Percentiles rank a stretch among this genome's conserved stretches.
phyloP scores from a whole-genome alignment of 2,329 filamentous ascomycete genomes.

The Cryphonectria parasitica region DNA sequence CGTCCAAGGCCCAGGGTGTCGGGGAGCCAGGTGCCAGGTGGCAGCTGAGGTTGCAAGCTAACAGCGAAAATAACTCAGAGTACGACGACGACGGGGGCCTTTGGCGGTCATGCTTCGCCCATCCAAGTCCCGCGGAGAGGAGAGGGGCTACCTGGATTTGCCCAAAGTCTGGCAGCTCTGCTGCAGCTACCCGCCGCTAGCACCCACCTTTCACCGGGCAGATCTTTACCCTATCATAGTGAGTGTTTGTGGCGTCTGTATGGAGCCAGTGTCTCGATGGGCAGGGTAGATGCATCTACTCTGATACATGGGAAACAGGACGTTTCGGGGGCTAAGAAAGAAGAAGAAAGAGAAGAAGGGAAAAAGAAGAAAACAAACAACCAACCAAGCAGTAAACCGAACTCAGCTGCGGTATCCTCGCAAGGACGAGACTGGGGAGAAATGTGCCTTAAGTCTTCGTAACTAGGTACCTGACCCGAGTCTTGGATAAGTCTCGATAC shows the following conservation, averaged over 20 bases:
- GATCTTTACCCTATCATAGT: conserved; percentile 45
- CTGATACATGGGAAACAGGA: conserved; percentile 46
- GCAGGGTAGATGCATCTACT: conserved; percentile 52
- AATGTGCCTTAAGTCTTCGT: conserved; percentile 19
- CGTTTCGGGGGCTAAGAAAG: conserved; percentile 17
- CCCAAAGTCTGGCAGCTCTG: conserved; percentile 40
- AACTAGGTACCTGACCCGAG: conserved; percentile 22
- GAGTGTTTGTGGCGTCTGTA: conserved; percentile 53
- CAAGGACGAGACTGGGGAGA: conserved; percentile 22
- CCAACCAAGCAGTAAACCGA: no score
- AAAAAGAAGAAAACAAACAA: not conserved
- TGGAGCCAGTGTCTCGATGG: conserved; percentile 48
- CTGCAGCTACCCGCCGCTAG: conserved; percentile 48
- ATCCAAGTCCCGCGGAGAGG: conserved; percentile 38
- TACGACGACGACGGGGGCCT: conserved; percentile 34
- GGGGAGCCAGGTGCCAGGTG: conserved; percentile 11
- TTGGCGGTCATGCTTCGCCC: conserved; percentile 35
- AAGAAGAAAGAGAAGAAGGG: not conserved
- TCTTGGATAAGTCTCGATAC: conserved; percentile 24
- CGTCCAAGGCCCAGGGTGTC: conserved; percentile 16
- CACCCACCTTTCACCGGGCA: conserved; percentile 40
- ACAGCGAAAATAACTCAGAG: conserved; percentile 26
- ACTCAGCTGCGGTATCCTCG: conserved; percentile 21
- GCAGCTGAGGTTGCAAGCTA: conserved; percentile 20
- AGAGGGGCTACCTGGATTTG: conserved; percentile 35